Base-by-base conservation (phyloP, 2,329 filamentous ascomycete species). In the Pseudogymnoascus sp. region DNA sequence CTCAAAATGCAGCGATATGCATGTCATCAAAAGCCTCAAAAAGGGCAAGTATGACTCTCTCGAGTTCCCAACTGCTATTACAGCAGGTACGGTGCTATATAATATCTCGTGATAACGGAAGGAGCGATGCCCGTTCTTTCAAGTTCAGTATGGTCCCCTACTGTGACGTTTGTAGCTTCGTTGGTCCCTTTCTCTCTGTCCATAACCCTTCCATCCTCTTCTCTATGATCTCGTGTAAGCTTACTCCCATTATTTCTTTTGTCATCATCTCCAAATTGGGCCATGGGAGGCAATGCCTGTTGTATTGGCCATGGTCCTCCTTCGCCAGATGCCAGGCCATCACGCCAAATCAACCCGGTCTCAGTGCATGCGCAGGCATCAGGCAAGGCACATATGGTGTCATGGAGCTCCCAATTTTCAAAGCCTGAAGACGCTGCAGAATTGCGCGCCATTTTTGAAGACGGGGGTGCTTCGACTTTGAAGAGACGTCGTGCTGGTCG, bases 401-500 rank as follows among this genome's bases (percentile, higher is more conserved):
- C 59, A 53, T 67, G 33, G 67, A 68, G 44, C 59, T 69, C 37
- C 19, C 64, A 19, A 10, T 68, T 67, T 21, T 70, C 66, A 61
- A 67, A 62, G 19, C 63, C 68, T 0, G 64, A 65, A 44, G 67
- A 70, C 42, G 63, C 59, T 16, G 59, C 64, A 16, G 68, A 70
- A 59, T 62, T 71, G 0, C 66, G 65, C 62, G 70, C 68, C 1
- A 69, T 73, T 50, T 72, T 71, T 33, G 66, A 61, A 7, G 66
- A 67, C 10, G 64, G 63, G 6, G 70, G 77, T 29, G 75, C 80
- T 59, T 78, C 77, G 2, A 75, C 77, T 16, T 72, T 76, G 31
- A 76, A 74, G 59, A 76, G 78, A 0, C 72, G 85, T 10, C 76
- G 76, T 33, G 73, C 73, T 2, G 77, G 85, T 33, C 79, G 76